Evolutionary conservation across 352 stramenopile genomes (phyloP).

Genomic region (Blastocystis sp.): DNA sequence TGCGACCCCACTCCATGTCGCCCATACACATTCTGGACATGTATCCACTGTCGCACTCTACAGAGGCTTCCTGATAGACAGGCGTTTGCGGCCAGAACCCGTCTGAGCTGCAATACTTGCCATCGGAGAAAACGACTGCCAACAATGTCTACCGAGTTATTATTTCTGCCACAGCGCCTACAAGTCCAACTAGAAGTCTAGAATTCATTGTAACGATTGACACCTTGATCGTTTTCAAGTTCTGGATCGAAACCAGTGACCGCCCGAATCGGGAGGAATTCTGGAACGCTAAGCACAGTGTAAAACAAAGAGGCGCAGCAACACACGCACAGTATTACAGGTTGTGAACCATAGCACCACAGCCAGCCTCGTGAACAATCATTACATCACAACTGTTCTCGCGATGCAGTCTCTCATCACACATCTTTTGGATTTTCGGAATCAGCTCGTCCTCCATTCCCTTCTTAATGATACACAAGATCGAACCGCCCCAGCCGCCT

Average conservation of each 20-base stretch:
- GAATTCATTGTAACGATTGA: not conserved
- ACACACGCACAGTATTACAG: too few relatives aligned
- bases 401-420: slow-evolving; percentile 23
- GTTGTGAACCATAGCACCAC: not conserved
- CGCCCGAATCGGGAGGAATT: not conserved
- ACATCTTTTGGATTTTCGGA: slow-evolving; percentile 48
- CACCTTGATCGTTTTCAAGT: not conserved
- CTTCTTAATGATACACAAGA: slow-evolving; percentile 54
- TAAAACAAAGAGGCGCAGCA: too few relatives aligned
- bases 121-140: not conserved
- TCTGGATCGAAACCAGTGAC: not conserved
- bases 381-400: slow-evolving; percentile 55
- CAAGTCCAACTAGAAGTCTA: not conserved
- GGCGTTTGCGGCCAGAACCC: slow-evolving; percentile 44
- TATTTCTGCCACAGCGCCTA: not conserved
- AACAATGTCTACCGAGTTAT: not conserved
- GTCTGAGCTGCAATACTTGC: slow-evolving; percentile 8
- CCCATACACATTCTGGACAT: slow-evolving; percentile 26
- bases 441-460: slow-evolving; percentile 51
- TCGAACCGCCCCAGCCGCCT: slow-evolving; percentile 49
- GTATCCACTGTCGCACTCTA: slow-evolving; percentile 17
- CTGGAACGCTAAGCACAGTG: not conserved
- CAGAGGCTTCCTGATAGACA: slow-evolving; percentile 11
- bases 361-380: slow-evolving; percentile 36
- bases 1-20: slow-evolving; percentile 53